Evolutionary conservation across 225 moss, liverwort and hornwort species (phyloP), one percentile per base, ranked within the genome.

Genomic region (Rhytidiadelphus loreus): DNA sequence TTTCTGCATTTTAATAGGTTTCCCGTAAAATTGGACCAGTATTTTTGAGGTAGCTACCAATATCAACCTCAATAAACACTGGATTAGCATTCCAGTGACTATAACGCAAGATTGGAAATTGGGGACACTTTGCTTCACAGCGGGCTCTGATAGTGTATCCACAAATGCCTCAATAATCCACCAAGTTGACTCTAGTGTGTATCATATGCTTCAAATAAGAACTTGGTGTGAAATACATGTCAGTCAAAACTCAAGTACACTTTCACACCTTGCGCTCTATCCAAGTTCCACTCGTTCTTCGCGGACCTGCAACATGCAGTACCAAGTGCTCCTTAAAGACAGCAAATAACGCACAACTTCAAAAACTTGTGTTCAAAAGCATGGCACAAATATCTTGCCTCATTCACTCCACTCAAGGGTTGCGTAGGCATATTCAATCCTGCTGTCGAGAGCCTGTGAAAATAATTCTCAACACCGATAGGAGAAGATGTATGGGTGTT

Each of bases 251-350:
- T 78, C 65, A 85, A 44, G 52, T 74, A 71, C 64, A 77, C 37
- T 63, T 76, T 81, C 89, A 82, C 68, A 77, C 29, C 86, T 70
- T 58, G 69, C 37, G 30, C 76, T 90, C 71, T 68, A 59, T 68
- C 76, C 70, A 60, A 93, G 93, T 55, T 90, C 93, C 85, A 33
- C 72, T 86, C 92, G 93, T 85, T 92, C 90, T 88, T 91, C 81
- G 53, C 92, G 89, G 71, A 93, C 65, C 93, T 93, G 89, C 88
- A 82, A 71, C 80, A 88, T 58, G 63, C 83, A 85, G 35, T 75
- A 84, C 35, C 68, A 63, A 70, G 81, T 77, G 81, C 48, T 66
- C 64, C 59, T 83, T 80, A 76, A 77, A 62, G 41, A 77, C 55
- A 72, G 75, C 29, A 64, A 81, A 68, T 22, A 69, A 61, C 58